These are phyloP conservation scores for Microstegium vimineum DNA, from an alignment of 176 grass and related monocot genomes.

Conservation along the genomic window DNA sequence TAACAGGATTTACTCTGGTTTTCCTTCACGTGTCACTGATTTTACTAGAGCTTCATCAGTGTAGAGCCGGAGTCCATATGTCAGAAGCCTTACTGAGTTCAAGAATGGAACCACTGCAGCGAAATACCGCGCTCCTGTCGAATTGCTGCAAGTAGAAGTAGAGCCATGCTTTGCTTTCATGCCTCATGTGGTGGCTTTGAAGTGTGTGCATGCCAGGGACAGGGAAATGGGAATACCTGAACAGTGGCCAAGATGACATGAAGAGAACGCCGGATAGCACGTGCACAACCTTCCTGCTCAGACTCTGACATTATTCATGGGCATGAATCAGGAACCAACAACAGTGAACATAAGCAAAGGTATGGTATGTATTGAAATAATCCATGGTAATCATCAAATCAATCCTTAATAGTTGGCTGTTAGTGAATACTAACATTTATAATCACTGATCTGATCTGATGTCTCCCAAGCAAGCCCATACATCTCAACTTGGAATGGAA, in stretches of 20 bases:
- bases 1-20: conserved; percentile 61
- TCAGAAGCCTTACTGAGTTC: conserved; percentile 68
- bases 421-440: no score
- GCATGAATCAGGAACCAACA: conserved; percentile 11
- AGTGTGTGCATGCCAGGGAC: neutral
- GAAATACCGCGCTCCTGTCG: conserved; percentile 61
- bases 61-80: conserved; percentile 54
- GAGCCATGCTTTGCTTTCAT: neutral
- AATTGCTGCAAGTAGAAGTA: conserved; percentile 47
- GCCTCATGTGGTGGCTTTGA: neutral
- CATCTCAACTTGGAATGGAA: no score
- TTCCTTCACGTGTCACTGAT: conserved; percentile 88
- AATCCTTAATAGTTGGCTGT: no score
- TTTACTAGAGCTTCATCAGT: conserved; percentile 78
- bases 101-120: conserved; percentile 70
- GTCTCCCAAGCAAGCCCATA: no score
- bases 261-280: conserved; percentile 82
- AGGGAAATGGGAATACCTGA: conserved; percentile 65
- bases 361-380: no score
- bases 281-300: conserved; percentile 93
- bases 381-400: no score
- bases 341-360: neutral
- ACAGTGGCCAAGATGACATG: conserved; percentile 89
- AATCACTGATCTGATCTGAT: no score
- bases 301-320: conserved; percentile 44